Evolutionary conservation across 805 yeast species (phyloP), one percentile per base, ranked within the genome.

Genomic region (Clavispora vitiphila): DNA sequence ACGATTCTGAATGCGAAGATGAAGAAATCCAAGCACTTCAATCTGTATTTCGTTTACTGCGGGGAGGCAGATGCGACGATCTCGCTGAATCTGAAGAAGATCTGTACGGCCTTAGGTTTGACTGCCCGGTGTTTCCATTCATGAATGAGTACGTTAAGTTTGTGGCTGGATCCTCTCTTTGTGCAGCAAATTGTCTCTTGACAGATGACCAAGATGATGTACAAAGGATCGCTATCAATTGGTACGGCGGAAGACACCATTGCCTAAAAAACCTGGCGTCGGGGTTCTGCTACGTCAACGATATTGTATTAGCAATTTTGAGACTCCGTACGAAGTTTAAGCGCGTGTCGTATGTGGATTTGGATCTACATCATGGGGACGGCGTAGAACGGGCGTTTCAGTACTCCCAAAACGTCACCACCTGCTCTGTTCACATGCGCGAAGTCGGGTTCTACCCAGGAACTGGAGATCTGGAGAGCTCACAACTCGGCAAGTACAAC

Each of bases 191-290:
- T 61, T 44, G 56, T 8, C 32, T 29, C 9, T 15, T 29, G n/a
- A 12, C 20, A n/a, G 20, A 16, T 15, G 3, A 8, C 10, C 12
- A 12, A 2, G 32, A 15, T 6, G 18, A 26, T n/a, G 14, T n/a
- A 14, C 30, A 29, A 5, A 60, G 77, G 1, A 80, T 75, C 2
- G 54, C 40, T 5, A 67, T 85, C 35, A 83, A 83, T 54, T 85
- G 89, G 89, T 76, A 78, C 52, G 95, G 95, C 6, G 95, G 93
- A 1, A 60, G 90, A 37, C 93, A 84, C 54, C 93, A 84, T 58
- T 80, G 81, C 4, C 65, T 61, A 35, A 73, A 72, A 48, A 51
- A 70, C 0, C 62, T 54, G 25, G 85, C 86, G 1, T 69, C 83
- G 9, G 91, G 91, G 2, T 84, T 80, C 53, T 84, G 93, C 54